Base-by-base conservation (phyloP, 2,329 filamentous ascomycete species). In the Aspergillus quadricinctus region DNA sequence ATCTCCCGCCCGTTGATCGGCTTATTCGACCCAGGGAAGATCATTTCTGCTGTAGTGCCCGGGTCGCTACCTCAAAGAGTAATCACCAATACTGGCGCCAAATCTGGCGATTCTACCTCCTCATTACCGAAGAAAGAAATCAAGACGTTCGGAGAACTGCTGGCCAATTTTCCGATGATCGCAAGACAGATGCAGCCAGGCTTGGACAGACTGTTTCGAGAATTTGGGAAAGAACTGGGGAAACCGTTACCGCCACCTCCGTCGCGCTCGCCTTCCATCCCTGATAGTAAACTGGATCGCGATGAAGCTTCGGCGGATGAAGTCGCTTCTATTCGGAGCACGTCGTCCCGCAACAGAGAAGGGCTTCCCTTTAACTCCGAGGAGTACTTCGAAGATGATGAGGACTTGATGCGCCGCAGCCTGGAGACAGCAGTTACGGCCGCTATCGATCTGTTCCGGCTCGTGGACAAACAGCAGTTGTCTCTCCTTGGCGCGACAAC, bases 121-220 rank as follows among this genome's bases (percentile, higher is more conserved):
- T 66, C 71, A 7, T 70, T 71, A n/a, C 66, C 69, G 4, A 97
- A 96, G 77, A 97, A 96, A 74, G 90, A 96, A 57, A 88, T 99
- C 70, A 91, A 87, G 74, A 90, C 84, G 35, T 99, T 99, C 70
- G 87, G 88, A 58, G 94, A 97, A 62, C 81, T 99, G 14, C 81
- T 99, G 45, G 89, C 90, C 63, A 86, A 92, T 65, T 99, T 97
- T 63, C 94, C 94, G 1, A 89, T 96, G 84, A 97, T 99, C 65
- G 92, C 92, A 25, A 84, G 90, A 57, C 94, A 99, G 73, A 96
- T 99, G 92, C 92, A 97, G 65, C 84, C 88, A 1, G 94, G 94
- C 0, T 76, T 99, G 35, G 93, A 99, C 68, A 88, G 87, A 66
- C 77, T 97, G 27, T 96, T 97, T 69, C 86, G 88, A 58, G 92